Base-by-base conservation (phyloP, 2,329 filamentous ascomycete species). In the Sphaerulina musiva region DNA sequence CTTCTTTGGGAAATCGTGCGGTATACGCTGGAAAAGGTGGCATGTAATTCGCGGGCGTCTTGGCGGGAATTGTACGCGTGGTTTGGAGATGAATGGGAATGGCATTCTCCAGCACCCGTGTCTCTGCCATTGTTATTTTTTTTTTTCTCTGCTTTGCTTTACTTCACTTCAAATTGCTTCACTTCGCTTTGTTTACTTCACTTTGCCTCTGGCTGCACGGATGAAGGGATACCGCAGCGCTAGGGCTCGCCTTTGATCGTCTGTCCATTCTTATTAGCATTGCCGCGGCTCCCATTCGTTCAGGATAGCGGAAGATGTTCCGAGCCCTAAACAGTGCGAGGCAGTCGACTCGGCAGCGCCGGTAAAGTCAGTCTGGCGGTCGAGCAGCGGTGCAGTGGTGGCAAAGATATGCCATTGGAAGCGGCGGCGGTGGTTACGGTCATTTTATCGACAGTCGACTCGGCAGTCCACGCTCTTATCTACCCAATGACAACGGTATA, bases 1-100 rank as follows among this genome's bases (percentile, higher is more conserved):
- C 65, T 6, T 60, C 57, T 3, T 55, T 55, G 2, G 67, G 63
- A 54, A 72, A 73, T 23, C 69, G 64, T 8, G 70, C 64, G 38
- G 57, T 61, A 48, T 69, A 70, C 43, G 60, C 62, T 6, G 66
- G 66, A 44, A 68, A 69, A 0, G 66, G 67, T 6, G 68, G 67
- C 6, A 59, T 49, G 46, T 67, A 68, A 26, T 65, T 58, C 1
- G 59, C 29, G 3, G 66, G 65, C 7, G 59, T 63, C 20, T 54
- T 60, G 11, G 56, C 51, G 8, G 57, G 54, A n/a, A 59, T 56
- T n/a, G 57, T 57, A 8, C 61, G 49, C 10, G 55, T 46, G 11
- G 53, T 54, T 12, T 51, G 56, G 3, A 61, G 56, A 40, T 63
- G 59, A 36, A 53, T 47, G 4, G 61, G 61, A n/a, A 61, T 60